Evolutionary conservation across 352 stramenopile species (phyloP).

Genomic region (Globisporangium megalacanthum): DNA sequence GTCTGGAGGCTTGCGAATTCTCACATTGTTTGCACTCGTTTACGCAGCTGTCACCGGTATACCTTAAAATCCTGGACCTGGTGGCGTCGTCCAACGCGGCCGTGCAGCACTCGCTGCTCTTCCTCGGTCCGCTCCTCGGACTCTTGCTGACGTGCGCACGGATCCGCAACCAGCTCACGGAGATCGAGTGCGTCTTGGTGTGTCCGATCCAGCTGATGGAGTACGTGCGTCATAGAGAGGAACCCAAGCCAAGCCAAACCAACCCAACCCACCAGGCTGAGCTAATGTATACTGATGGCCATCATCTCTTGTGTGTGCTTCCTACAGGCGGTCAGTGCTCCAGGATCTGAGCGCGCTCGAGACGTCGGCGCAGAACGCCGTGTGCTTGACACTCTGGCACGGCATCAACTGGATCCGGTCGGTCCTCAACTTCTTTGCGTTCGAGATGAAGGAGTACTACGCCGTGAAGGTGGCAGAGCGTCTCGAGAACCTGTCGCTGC

Average conservation of each 20-base stretch:
- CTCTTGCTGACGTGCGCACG: conserved; percentile 39
- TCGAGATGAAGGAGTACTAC: conserved; percentile 27
- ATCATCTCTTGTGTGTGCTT: background rate
- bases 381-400: conserved; percentile 49
- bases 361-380: conserved; percentile 23
- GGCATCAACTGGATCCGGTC: conserved; percentile 59
- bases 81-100: conserved; percentile 27
- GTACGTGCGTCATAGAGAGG: conserved; percentile 19
- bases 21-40: background rate
- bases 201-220: conserved; percentile 57
- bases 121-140: conserved; percentile 28
- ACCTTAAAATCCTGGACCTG: conserved; percentile 46
- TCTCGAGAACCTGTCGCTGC: conserved; percentile 31
- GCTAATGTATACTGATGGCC: background rate
- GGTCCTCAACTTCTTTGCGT: conserved; percentile 49
- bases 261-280: background rate
- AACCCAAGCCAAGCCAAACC: too few relatives aligned
- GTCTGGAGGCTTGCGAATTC: background rate
- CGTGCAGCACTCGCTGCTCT: conserved; percentile 42
- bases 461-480: conserved; percentile 30
- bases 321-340: conserved; percentile 28
- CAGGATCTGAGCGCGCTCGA: conserved; percentile 37
- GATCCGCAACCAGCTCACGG: conserved; percentile 18
- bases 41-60: conserved; percentile 26
- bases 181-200: conserved; percentile 45